Evolutionary conservation across 257 asterid species (phyloP).

Genomic region (Capsicum rhomboideum): DNA sequence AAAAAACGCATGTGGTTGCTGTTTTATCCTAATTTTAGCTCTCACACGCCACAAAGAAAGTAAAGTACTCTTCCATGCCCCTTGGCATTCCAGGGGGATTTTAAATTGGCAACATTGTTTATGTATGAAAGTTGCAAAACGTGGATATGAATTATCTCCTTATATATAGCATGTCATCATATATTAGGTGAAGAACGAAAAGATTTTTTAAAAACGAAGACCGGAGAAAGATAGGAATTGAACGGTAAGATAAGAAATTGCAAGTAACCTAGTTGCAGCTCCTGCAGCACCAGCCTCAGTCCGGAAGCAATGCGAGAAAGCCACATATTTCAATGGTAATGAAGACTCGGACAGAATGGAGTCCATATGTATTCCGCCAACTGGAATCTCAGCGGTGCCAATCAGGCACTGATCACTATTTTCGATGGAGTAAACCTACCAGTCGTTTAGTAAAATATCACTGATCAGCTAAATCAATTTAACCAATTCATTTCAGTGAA

Average conservation of each 20-base stretch:
- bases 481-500: not conserved
- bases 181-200: not conserved
- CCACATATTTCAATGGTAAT: constrained; percentile 83
- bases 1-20: not conserved
- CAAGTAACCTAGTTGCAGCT: constrained; percentile 65
- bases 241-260: not conserved
- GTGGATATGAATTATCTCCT: not conserved
- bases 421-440: constrained; percentile 91
- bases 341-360: constrained; percentile 71
- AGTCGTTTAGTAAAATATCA: not conserved
- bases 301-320: constrained; percentile 93
- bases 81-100: not conserved
- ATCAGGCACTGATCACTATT: constrained; percentile 93
- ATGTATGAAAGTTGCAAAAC: not conserved
- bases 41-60: not conserved
- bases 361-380: constrained; percentile 97
- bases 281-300: constrained; percentile 99
- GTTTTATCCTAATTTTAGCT: not conserved
- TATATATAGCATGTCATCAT: not conserved
- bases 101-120: not conserved
- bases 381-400: constrained; percentile 98
- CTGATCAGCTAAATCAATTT: not conserved
- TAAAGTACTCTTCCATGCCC: not conserved
- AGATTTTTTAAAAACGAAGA: not conserved
- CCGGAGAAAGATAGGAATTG: not conserved